phyloP scores from a whole-genome alignment of 768 basidiomycete species.

The Hemileccinum rubropunctum region DNA sequence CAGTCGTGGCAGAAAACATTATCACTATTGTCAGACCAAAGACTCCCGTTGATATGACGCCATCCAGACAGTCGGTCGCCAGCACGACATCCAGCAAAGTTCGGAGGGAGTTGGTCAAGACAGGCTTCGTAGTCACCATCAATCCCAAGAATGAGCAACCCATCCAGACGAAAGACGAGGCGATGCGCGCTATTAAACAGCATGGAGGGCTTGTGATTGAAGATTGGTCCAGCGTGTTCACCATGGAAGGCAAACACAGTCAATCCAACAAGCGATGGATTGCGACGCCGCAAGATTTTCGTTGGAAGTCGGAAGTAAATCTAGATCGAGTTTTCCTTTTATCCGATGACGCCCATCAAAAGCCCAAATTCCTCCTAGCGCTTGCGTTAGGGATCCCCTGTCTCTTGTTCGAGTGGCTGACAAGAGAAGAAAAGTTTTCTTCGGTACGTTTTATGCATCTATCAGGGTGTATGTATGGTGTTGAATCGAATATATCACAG shows the following conservation, averaged over 20 bases:
- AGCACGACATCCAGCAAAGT: constrained; percentile 35
- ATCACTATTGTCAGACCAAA: constrained; percentile 40
- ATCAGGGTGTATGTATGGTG: constrained; percentile 6
- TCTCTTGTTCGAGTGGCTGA: constrained; percentile 53
- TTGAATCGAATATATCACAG: constrained; percentile 23
- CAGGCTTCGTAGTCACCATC: constrained; percentile 61
- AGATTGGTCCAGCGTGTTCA: constrained; percentile 57
- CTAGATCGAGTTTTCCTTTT: constrained; percentile 58
- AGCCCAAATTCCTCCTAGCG: constrained; percentile 78
- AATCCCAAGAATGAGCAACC: constrained; percentile 35
- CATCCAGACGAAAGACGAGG: constrained; percentile 40
- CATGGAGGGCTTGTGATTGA: constrained; percentile 59
- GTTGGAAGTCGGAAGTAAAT: constrained; percentile 38
- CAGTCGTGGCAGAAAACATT: constrained; percentile 41
- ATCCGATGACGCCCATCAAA: constrained; percentile 63
- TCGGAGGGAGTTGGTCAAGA: constrained; percentile 42
- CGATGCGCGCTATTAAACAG: constrained; percentile 43
- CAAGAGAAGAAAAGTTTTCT: constrained; percentile 30
- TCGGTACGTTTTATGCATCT: constrained; percentile 16
- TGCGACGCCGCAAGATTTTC: constrained; percentile 46
- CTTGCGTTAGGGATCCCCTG: constrained; percentile 88
- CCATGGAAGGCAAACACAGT: constrained; percentile 51
- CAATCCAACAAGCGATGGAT: constrained; percentile 51
- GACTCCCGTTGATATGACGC: constrained; percentile 39
- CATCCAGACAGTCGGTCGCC: constrained; percentile 44